A percentile compares a stretch with the other conserved stretches of the same genome.
These are phyloP conservation scores for Puccinia brachypodii DNA, from an alignment of 1,284 basidiomycete genomes.

Conservation along the genomic window DNA sequence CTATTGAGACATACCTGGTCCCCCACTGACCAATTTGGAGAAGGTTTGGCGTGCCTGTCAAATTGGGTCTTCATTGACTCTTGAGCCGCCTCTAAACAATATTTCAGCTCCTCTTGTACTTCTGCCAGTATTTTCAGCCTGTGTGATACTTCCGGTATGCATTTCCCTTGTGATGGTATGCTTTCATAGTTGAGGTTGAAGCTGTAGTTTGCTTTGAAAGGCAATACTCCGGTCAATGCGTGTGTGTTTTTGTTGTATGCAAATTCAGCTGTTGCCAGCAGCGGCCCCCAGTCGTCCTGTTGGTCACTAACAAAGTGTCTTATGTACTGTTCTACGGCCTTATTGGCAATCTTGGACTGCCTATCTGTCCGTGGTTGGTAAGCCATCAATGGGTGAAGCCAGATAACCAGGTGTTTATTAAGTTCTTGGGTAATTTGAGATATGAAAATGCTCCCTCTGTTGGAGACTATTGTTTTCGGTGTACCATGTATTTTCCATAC, in stretches of 20 bases:
- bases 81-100: not conserved
- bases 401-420: not conserved
- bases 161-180: not conserved
- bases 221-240: not conserved
- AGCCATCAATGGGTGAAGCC: not conserved
- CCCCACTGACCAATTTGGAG: not conserved
- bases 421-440: not conserved
- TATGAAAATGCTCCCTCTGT: slow-evolving; percentile 23
- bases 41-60: not conserved
- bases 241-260: not conserved
- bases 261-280: slow-evolving; percentile 42
- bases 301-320: slow-evolving; percentile 38
- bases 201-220: not conserved
- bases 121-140: not conserved
- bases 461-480: not conserved
- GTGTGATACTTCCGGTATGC: not conserved
- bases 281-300: slow-evolving; percentile 23
- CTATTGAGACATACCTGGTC: not conserved
- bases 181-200: not conserved
- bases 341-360: slow-evolving; percentile 24
- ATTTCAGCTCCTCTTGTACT: not conserved
- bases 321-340: slow-evolving; percentile 31
- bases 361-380: slow-evolving; percentile 25
- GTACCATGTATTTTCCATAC: slow-evolving; percentile 9
- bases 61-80: slow-evolving; percentile 5